phyloP scores from a whole-genome alignment of 352 stramenopile genomes.

The Pythium biforme region DNA sequence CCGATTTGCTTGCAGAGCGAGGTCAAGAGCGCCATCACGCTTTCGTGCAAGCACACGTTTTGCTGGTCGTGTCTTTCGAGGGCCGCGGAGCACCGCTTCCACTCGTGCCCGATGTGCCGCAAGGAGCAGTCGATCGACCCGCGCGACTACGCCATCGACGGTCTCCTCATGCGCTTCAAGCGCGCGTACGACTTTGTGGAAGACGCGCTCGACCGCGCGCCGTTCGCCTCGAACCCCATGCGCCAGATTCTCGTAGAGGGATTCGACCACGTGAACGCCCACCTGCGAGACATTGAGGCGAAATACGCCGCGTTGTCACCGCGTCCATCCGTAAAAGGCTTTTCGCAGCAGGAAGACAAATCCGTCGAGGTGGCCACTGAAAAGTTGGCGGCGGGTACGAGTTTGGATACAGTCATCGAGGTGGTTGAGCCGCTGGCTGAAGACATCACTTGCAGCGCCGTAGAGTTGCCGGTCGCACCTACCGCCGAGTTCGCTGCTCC shows the following conservation, averaged over 20 bases:
- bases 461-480: neutral
- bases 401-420: neutral
- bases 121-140: conserved; percentile 73
- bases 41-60: conserved; percentile 74
- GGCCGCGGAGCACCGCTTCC: conserved; percentile 68
- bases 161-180: conserved; percentile 74
- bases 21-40: conserved; percentile 69
- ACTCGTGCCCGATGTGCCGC: conserved; percentile 70
- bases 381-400: neutral
- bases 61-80: conserved; percentile 81
- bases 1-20: conserved; percentile 65
- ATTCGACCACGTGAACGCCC: conserved; percentile 55
- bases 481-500: conserved; percentile 6
- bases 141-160: conserved; percentile 79
- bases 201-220: conserved; percentile 41
- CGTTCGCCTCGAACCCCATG: conserved; percentile 60
- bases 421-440: neutral
- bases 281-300: conserved; percentile 47
- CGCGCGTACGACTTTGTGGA: conserved; percentile 66
- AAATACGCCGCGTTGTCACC: conserved; percentile 62
- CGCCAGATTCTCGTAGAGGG: conserved; percentile 65
- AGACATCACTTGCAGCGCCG: neutral
- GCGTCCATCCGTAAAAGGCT: conserved; percentile 22
- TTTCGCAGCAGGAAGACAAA: neutral
- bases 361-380: neutral